Conservation (phyloP, 2,329 filamentous ascomycete genomes). For the Endoconidiophora laricicola region DNA sequence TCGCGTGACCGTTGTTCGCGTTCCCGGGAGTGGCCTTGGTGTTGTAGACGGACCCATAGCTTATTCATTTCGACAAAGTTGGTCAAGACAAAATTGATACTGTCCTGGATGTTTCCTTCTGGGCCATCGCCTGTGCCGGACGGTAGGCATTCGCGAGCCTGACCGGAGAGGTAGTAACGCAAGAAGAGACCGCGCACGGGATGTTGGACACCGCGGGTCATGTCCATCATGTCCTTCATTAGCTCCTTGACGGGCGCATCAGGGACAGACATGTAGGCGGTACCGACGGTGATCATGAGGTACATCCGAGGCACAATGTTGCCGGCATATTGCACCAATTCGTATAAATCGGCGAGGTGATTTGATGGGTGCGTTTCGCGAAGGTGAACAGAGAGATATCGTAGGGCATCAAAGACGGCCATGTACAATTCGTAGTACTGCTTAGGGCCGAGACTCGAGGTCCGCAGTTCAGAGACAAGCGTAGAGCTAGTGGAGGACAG, state of each 20-base stretch:
- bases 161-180: constrained; percentile 88
- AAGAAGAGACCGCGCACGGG: constrained; percentile 89
- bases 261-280: constrained; percentile 96
- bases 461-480: constrained; percentile 93
- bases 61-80: constrained; percentile 99
- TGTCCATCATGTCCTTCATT: constrained; percentile 99
- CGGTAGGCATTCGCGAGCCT: constrained; percentile 79
- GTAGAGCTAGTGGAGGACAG: constrained; percentile 54
- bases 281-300: constrained; percentile 98
- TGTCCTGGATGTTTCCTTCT: constrained; percentile 90
- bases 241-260: constrained; percentile 98
- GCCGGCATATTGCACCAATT: constrained; percentile 92
- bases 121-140: constrained; percentile 71
- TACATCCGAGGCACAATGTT: constrained; percentile 95
- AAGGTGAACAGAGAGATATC: constrained; percentile 89
- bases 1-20: constrained; percentile 87
- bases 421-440: constrained; percentile 99
- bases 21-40: constrained; percentile 92
- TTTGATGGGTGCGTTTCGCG: constrained; percentile 96
- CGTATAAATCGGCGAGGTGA: constrained; percentile 93
- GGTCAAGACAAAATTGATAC: constrained; percentile 92
- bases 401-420: constrained; percentile 93
- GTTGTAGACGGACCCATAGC: constrained; percentile 91
- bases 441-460: constrained; percentile 92
- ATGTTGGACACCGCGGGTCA: constrained; percentile 95